These are phyloP conservation scores for Aureococcus anophagefferens DNA, from an alignment of 108 stramenopile genomes.

Conservation along the genomic window DNA sequence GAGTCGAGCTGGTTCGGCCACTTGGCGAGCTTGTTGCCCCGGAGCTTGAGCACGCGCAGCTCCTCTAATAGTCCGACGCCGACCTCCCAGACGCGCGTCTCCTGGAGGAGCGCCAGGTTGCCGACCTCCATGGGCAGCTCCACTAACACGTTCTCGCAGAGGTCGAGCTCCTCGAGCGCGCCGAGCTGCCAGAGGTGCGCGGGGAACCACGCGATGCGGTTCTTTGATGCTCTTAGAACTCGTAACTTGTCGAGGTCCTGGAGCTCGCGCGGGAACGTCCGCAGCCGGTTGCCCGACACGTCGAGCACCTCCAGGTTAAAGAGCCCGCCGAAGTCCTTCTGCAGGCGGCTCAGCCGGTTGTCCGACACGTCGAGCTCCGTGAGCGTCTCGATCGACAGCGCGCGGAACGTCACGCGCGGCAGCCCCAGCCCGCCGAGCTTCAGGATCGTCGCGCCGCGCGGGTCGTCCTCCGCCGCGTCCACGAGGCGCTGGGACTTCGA, in stretches of 20 bases:
- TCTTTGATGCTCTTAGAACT: neutral
- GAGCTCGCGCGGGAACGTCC: neutral
- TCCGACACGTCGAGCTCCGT: slow-evolving; percentile 6
- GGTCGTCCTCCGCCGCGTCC: neutral
- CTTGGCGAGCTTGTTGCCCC: neutral
- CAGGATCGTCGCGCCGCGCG: neutral
- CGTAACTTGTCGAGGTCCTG: neutral
- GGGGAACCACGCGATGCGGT: neutral
- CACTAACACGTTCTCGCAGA: neutral
- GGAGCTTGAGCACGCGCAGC: neutral
- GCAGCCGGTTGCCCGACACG: neutral
- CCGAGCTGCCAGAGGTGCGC: slow-evolving; percentile 1
- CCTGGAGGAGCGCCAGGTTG: slow-evolving; percentile 4
- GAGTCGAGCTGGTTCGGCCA: slow-evolving; percentile 11
- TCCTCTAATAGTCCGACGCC: neutral
- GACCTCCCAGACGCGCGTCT: slow-evolving; percentile 16
- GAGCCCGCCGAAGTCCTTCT: slow-evolving; percentile 3
- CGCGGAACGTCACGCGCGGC: slow-evolving; percentile 1
- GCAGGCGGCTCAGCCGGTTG: slow-evolving; percentile 5
- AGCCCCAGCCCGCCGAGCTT: neutral
- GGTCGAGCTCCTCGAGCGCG: neutral
- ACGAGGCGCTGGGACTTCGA: neutral
- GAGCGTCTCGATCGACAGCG: neutral
- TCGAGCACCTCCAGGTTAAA: neutral
- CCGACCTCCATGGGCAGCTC: slow-evolving; percentile 5